These are phyloP conservation scores for Quercus lobata DNA, from an alignment of 331 rosid genomes.

Conservation along the genomic window DNA sequence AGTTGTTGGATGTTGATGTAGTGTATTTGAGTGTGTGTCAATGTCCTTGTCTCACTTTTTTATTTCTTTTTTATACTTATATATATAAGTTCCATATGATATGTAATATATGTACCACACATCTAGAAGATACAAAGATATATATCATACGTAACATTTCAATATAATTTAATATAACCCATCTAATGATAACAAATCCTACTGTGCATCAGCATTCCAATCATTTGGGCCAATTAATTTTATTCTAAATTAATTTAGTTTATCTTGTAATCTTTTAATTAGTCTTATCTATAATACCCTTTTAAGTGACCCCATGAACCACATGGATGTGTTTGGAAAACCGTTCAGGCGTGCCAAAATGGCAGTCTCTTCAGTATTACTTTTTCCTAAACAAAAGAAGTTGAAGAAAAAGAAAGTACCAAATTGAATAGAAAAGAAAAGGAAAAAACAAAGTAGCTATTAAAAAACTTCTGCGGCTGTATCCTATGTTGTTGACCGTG, in stretches of 20 bases:
- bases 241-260: background rate
- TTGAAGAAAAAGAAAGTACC: background rate
- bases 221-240: constrained; percentile 14
- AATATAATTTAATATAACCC: background rate
- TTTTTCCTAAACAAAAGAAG: background rate
- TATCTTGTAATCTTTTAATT: background rate
- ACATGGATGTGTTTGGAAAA: constrained; percentile 8
- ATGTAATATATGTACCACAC: background rate
- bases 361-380: background rate
- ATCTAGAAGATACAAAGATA: background rate
- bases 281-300: background rate
- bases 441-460: background rate
- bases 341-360: constrained; percentile 1
- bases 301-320: constrained; percentile 18
- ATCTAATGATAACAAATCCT: constrained; percentile 28
- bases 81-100: background rate
- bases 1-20: background rate
- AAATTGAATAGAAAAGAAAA: too few relatives aligned
- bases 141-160: background rate
- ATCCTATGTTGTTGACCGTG: background rate
- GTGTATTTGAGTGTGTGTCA: background rate
- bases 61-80: background rate
- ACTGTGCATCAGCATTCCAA: constrained; percentile 23
- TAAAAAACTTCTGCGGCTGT: background rate
- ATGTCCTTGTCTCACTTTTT: background rate